Base-by-base conservation (phyloP, 441 rosid genomes). In the Corymbia citriodora region DNA sequence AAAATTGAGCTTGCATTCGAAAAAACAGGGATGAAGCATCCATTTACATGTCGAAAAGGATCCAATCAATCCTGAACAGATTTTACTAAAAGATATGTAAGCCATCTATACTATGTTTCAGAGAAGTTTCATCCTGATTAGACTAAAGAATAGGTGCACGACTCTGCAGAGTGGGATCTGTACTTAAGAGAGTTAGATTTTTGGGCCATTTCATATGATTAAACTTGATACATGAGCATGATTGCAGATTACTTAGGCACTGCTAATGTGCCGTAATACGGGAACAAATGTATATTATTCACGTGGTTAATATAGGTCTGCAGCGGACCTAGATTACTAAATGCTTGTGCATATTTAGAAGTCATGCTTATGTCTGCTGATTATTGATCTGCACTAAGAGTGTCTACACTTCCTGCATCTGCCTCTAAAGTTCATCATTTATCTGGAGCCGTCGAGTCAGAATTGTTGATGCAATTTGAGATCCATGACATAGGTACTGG, bases 401-500 rank as follows among this genome's bases (percentile, higher is more conserved):
- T 57, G 16, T 90, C 12, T 54, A 5, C 50, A 63, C 85, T 52
- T 50, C 86, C 29, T 25, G 54, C 85, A 57, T 48, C 21, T 81
- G 29, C 85, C 85, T 79, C 52, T 45, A 79, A 45, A 79, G 85
- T 45, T 79, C 85, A 79, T 79, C 52, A 79, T 79, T 79, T 79
- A 45, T 79, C 53, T 45, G n/a, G 23, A 79, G 85, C 8, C 53
- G 53, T 79, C 85, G 4, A 79, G 85, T 79, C 53, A 79, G 53
- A 79, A 45, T 79, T 79, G 52, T 79, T 79, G 15, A 79, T 4
- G 52, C 85, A 45, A 79, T 45, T 2, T 45, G 85, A 45, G 6
- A 11, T 79, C 29, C 16, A 19, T 87, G 50, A 90, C 91, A 81
- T 83, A 93, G 96, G 97, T 61, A 93, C 93, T 16, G 96, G 95